A percentile compares a stretch with the other conserved stretches of the same genome.
Conservation (phyloP, 345 rosid genomes). For the Litchi chinensis region DNA sequence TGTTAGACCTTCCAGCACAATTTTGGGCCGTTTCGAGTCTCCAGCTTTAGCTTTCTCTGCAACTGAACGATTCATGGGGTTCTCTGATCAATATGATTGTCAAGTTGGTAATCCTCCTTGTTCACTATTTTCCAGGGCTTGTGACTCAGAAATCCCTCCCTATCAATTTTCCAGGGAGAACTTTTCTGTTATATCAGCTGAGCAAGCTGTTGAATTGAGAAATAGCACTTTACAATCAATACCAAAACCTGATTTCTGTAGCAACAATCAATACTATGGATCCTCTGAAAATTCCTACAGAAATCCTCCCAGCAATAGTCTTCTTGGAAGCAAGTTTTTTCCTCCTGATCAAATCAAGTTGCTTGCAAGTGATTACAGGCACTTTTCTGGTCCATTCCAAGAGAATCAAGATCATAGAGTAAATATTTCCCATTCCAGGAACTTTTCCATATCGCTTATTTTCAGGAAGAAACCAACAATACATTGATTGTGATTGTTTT, state of each 20-base stretch:
- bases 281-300: conserved; percentile 21
- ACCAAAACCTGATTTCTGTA: conserved; percentile 27
- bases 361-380: background rate
- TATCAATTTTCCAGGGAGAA: conserved; percentile 21
- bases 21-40: conserved; percentile 45
- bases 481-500: background rate
- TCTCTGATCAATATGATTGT: conserved; percentile 34
- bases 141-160: conserved; percentile 34
- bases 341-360: conserved; percentile 16
- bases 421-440: conserved; percentile 7
- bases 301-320: conserved; percentile 17
- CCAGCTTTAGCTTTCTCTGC: conserved; percentile 61
- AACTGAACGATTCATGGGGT: conserved; percentile 55
- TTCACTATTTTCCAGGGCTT: conserved; percentile 21
- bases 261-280: conserved; percentile 12
- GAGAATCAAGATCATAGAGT: conserved; percentile 57
- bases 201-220: conserved; percentile 26
- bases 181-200: conserved; percentile 22
- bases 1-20: conserved; percentile 37
- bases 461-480: background rate
- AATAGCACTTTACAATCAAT: conserved; percentile 28
- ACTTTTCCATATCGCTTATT: background rate
- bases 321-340: conserved; percentile 22
- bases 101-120: conserved; percentile 26
- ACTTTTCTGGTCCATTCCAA: conserved; percentile 36